Base-by-base conservation (phyloP, 2,329 filamentous ascomycete species). In the Colletotrichum siamense region DNA sequence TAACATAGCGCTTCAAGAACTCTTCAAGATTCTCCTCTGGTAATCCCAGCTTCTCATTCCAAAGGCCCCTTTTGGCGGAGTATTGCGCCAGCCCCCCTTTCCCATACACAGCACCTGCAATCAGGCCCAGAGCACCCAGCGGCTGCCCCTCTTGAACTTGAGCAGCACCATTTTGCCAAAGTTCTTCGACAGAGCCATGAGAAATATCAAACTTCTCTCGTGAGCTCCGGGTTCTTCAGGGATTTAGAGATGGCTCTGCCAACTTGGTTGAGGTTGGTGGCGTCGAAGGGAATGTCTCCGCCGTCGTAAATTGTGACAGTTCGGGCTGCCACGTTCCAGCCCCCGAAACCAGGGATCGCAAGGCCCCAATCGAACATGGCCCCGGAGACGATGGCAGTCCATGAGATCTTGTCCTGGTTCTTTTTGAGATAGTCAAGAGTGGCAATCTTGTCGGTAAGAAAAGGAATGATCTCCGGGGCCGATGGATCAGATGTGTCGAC, bases 131-230 rank as follows among this genome's bases (percentile, higher is more conserved):
- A 12, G 34, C 34, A n/a, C 67, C 67, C 1, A 62, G 13, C 4
- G 67, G 55, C 67, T 62, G 67, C 8, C 67, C 67, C 8, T 44
- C 22, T 16, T 18, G 22, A 4, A 69, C 22, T 26, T 69, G 32
- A 16, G 55, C 22, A 6, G 52, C 52, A 10, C 55, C 67, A 1
- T 3, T n/a, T 4, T 16, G 32, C 67, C 55, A 69, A 3, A 69
- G 10, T n/a, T 62, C 67, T 22, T 69, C 67, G 2, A 69, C 67
- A 16, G 67, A 34, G 1, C 67, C 71, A 8, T 80, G 82, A 3
- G 84, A 86, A 2, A 92, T 84, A 0, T 85, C 84, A 86, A 88
- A 93, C 77, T 89, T 89, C 22, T 83, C 80, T 4, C 87, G 57
- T 64, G 4, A 63, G 57, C 3, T 32, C 26, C 24, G 36, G 28